Evolutionary conservation across 495 filamentous ascomycete species (phyloP).

Genomic region (Aspergillus olivimuriae): DNA sequence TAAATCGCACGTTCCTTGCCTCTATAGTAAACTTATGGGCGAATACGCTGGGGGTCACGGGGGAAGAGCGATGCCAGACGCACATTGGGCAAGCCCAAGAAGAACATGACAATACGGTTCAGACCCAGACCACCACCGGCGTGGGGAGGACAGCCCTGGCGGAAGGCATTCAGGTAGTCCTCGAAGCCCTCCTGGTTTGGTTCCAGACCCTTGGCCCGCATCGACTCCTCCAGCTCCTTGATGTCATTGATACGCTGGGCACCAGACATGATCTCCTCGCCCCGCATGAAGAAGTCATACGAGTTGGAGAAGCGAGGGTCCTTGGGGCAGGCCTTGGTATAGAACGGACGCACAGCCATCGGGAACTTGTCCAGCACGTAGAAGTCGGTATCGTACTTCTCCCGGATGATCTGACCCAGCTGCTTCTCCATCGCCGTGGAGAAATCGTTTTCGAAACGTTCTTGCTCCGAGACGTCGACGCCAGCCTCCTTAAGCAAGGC

Average conservation of each 20-base stretch:
- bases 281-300: conserved; percentile 93
- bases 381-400: conserved; percentile 86
- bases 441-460: conserved; percentile 64
- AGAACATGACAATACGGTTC: conserved; percentile 86
- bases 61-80: conserved; percentile 74
- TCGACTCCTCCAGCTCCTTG: conserved; percentile 58
- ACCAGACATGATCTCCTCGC: conserved; percentile 82
- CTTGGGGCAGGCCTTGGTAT: conserved; percentile 71
- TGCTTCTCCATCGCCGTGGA: conserved; percentile 81
- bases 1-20: not conserved
- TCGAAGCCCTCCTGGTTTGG: conserved; percentile 67
- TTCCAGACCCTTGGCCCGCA: conserved; percentile 67
- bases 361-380: conserved; percentile 92
- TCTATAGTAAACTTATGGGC: conserved; percentile 42
- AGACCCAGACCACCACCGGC: conserved; percentile 82
- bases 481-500: conserved; percentile 73
- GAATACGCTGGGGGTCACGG: conserved; percentile 75
- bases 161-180: conserved; percentile 80
- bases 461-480: conserved; percentile 66
- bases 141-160: conserved; percentile 71
- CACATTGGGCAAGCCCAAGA: conserved; percentile 75
- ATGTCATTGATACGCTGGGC: conserved; percentile 81
- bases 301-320: conserved; percentile 68
- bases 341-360: conserved; percentile 78
- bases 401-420: conserved; percentile 74